Evolutionary conservation across 208 protist species (phyloP).

Genomic region (Acanthamoeba castellanii): DNA sequence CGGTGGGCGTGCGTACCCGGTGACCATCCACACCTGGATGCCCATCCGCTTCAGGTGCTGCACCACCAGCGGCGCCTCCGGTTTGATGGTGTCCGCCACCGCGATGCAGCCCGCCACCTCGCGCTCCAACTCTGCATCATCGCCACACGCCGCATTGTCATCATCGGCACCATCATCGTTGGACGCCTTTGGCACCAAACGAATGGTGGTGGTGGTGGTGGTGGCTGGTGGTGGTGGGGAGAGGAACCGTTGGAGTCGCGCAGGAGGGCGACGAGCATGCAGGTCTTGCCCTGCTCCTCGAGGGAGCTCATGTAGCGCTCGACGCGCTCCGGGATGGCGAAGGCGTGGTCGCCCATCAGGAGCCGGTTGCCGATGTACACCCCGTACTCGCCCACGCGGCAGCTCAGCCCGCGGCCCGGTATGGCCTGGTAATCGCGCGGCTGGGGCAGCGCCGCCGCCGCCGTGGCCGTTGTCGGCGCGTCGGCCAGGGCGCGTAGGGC

Average conservation of each 20-base stretch:
- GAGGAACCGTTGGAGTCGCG: too few relatives aligned
- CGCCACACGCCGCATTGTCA: not conserved
- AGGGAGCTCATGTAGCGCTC: not conserved
- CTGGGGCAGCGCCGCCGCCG: not conserved
- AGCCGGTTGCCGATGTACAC: not conserved
- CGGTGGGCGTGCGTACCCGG: too few relatives aligned
- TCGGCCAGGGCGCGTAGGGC: too few relatives aligned
- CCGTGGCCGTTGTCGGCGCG: not conserved
- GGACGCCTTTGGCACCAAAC: too few relatives aligned
- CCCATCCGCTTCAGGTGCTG: not conserved
- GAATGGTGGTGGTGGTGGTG: too few relatives aligned
- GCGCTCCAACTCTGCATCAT: not conserved
- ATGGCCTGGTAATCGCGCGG: not conserved
- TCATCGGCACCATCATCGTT: not conserved
- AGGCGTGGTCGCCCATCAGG: not conserved
- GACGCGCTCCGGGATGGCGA: not conserved
- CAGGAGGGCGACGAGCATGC: not conserved
- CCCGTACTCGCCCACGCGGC: not conserved
- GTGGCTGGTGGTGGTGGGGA: too few relatives aligned
- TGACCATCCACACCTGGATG: conserved; percentile 86
- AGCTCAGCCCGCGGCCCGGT: not conserved
- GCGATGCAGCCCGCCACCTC: not conserved
- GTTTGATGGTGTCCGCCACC: not conserved
- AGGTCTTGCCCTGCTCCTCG: conserved; percentile 83
- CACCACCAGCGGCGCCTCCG: not conserved